A percentile compares a stretch with the other conserved stretches of the same genome.
These are phyloP conservation scores for Kickxella alabastrina DNA, from an alignment of 192 early-diverging fungal genomes.

Conservation along the genomic window DNA sequence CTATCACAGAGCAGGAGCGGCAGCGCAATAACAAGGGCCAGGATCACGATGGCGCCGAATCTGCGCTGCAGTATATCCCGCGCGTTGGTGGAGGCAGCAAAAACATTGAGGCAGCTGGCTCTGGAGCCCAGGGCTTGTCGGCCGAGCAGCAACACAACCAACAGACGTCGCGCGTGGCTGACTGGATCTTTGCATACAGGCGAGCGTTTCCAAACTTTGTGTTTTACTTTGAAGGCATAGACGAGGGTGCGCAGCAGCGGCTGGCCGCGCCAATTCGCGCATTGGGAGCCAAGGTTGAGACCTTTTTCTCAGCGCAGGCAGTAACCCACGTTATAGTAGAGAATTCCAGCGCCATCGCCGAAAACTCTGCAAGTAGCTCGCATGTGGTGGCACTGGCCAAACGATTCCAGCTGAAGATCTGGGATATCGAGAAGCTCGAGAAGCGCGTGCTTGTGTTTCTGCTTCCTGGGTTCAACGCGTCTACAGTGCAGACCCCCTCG, in stretches of 20 bases:
- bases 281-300: conserved; percentile 40
- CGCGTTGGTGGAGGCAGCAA: neutral
- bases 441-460: conserved; percentile 38
- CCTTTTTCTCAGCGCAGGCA: conserved; percentile 50
- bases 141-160: conserved; percentile 34
- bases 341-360: conserved; percentile 4
- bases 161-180: conserved; percentile 37
- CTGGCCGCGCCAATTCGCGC: conserved; percentile 35
- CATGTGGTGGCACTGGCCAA: conserved; percentile 35
- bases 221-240: conserved; percentile 53
- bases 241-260: conserved; percentile 33
- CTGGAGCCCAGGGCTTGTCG: neutral
- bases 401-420: conserved; percentile 44
- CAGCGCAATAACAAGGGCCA: conserved; percentile 20
- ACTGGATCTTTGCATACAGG: conserved; percentile 50
- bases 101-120: neutral
- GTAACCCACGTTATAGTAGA: conserved; percentile 52
- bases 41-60: too few relatives aligned
- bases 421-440: conserved; percentile 45
- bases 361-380: conserved; percentile 16
- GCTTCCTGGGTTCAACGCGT: conserved; percentile 39
- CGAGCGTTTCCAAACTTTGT: conserved; percentile 49
- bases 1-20: conserved; percentile 36
- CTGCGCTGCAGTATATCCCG: neutral
- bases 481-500: conserved; percentile 17